phyloP scores from a whole-genome alignment of 2,329 filamentous ascomycete species.

The Penicillium italicum region DNA sequence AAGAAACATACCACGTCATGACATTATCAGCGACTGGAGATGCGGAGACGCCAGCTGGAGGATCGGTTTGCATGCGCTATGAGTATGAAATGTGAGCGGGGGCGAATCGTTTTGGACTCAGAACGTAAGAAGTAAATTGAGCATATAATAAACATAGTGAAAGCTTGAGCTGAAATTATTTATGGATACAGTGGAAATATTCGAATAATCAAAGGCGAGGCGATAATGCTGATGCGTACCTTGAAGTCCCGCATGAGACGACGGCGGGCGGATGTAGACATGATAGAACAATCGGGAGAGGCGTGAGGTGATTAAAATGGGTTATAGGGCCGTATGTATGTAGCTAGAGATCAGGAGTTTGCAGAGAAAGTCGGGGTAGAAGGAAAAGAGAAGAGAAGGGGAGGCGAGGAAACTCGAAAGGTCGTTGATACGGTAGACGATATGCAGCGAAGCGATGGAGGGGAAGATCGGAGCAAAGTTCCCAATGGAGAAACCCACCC shows the following conservation, averaged over 20 bases:
- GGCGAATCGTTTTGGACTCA: slow-evolving; percentile 1
- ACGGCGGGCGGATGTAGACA: slow-evolving; percentile 92
- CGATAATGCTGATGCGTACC: slow-evolving; percentile 51
- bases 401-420: background rate
- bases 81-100: slow-evolving; percentile 16
- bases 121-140: background rate
- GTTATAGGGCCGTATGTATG: background rate
- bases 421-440: background rate
- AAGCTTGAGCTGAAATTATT: background rate
- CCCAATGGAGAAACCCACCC: slow-evolving; percentile 17
- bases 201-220: background rate
- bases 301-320: background rate
- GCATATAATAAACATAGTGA: background rate
- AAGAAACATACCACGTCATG: slow-evolving; percentile 36
- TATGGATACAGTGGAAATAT: background rate
- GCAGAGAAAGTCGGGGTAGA: background rate
- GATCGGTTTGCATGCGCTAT: slow-evolving; percentile 98
- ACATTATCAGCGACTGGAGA: slow-evolving; percentile 71
- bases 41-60: slow-evolving; percentile 91
- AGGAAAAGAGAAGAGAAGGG: background rate
- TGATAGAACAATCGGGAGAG: slow-evolving; percentile 32
- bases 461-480: slow-evolving; percentile 19
- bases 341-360: background rate
- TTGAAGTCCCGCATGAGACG: slow-evolving; percentile 99
- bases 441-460: slow-evolving; percentile 11